Percentiles rank a stretch among this genome's conserved stretches.
Evolutionary conservation across 2,329 filamentous ascomycete genomes (phyloP).

Genomic region (Apiospora pterosperma): DNA sequence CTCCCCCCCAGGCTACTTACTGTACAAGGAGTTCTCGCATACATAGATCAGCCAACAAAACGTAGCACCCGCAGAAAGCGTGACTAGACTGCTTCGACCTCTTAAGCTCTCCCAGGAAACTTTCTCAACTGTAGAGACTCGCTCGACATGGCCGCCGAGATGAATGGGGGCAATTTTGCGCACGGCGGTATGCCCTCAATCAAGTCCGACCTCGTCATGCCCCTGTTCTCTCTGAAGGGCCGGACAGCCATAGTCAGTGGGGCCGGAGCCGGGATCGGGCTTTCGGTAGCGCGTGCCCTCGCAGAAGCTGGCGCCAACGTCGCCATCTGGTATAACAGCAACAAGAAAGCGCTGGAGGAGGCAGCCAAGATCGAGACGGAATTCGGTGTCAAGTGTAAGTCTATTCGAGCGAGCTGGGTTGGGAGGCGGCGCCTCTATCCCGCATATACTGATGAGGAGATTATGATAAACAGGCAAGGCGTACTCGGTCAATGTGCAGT

Average conservation of each 20-base stretch:
- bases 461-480: slow-evolving; percentile 45
- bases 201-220: slow-evolving; percentile 50
- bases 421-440: not conserved
- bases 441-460: not conserved
- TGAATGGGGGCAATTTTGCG: slow-evolving; percentile 48
- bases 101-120: not conserved
- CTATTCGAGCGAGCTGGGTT: not conserved
- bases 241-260: slow-evolving; percentile 69
- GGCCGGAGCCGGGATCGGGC: slow-evolving; percentile 60
- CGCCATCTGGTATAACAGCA: slow-evolving; percentile 70
- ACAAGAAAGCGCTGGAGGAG: slow-evolving; percentile 59
- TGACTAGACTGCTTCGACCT: not conserved
- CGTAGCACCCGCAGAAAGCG: not conserved
- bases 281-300: slow-evolving; percentile 59
- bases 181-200: slow-evolving; percentile 53
- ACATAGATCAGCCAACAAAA: not conserved
- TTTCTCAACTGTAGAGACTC: not conserved
- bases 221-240: slow-evolving; percentile 67
- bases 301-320: slow-evolving; percentile 72
- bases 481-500: slow-evolving; percentile 59
- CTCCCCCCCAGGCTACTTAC: not conserved
- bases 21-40: not conserved
- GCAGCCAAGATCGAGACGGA: slow-evolving; percentile 62
- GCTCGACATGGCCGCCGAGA: slow-evolving; percentile 33
- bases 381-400: slow-evolving; percentile 65